These are phyloP conservation scores for Alternaria brassicae DNA, from an alignment of 2,329 filamentous ascomycete species.

Conservation along the genomic window DNA sequence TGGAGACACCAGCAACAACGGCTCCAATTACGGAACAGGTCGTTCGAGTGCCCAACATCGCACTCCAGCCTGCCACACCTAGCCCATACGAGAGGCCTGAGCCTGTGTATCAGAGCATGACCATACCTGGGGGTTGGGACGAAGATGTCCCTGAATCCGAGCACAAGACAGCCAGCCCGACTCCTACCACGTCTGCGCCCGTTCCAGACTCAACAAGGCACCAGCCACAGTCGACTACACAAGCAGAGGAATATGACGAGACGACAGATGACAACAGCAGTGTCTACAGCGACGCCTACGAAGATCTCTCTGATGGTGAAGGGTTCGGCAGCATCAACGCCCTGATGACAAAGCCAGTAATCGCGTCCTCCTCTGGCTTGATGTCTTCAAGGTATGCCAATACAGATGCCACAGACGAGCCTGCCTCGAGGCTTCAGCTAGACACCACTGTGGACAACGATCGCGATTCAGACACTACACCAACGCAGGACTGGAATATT, in stretches of 20 bases:
- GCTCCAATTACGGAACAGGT: slow-evolving; percentile 19
- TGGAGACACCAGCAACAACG: slow-evolving; percentile 18
- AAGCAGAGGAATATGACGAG: slow-evolving; percentile 26
- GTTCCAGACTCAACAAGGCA: slow-evolving; percentile 12
- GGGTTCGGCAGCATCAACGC: slow-evolving; percentile 77
- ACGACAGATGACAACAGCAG: slow-evolving; percentile 54
- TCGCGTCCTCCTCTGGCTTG: slow-evolving; percentile 33
- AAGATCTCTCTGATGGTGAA: slow-evolving; percentile 71
- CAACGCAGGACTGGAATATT: slow-evolving; percentile 68
- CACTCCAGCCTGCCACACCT: slow-evolving; percentile 48
- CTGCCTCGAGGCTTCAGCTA: slow-evolving; percentile 21
- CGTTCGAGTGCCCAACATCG: slow-evolving; percentile 42
- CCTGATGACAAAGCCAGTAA: slow-evolving; percentile 67
- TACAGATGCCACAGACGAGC: slow-evolving; percentile 19
- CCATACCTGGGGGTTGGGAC: slow-evolving; percentile 42
- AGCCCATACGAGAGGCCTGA: slow-evolving; percentile 36
- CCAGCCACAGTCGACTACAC: background rate
- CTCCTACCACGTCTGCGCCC: background rate
- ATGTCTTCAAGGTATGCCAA: slow-evolving; percentile 37
- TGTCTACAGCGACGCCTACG: slow-evolving; percentile 79
- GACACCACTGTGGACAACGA: slow-evolving; percentile 13
- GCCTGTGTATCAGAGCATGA: slow-evolving; percentile 34
- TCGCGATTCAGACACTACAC: slow-evolving; percentile 15
- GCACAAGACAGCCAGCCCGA: background rate
- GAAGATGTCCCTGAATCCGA: slow-evolving; percentile 35